Evolutionary conservation across 768 basidiomycete genomes (phyloP), one percentile per base, ranked within the genome.

Genomic region (Phaeotremella fagi): DNA sequence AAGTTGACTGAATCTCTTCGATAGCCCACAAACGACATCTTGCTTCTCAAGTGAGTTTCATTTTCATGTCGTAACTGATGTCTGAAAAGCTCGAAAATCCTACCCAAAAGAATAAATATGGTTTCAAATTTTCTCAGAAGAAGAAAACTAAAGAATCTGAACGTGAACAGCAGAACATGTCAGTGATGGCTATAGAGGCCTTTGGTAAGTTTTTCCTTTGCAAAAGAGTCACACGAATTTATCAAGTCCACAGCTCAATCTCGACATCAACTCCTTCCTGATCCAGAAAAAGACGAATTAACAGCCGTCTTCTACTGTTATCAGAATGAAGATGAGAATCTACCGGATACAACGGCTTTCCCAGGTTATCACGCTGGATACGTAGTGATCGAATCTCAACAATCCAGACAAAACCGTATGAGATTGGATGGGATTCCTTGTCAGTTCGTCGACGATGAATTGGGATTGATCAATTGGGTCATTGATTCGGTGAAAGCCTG

Each of bases 121-220:
- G 86, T 0, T 76, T 85, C 67, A 82, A 83, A 57, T 79, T 80
- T 24, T 81, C 82, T 1, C 82, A 82, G 1, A 72, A 72, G 25
- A 77, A 72, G 22, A 77, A 76, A 42, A 72, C 76, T 1, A 78
- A 63, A 25, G 68, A 68, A 1, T 72, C 70, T 25, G 76, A 75
- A 33, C 81, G 89, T 23, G 83, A 82, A 68, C 81, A 79, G 50
- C 83, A 85, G 58, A 79, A 80, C 59, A 88, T 97, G 86, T 82
- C 85, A 0, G 76, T 89, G 6, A 72, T 97, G 33, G 83, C 87
- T 1, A 68, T 97, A 37, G 95, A 99, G 71, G 75, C 91, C 1
- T 89, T 92, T 62, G 87, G 92, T 88, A 51, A 52, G 83, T 67
- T 3, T 5, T 41, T 33, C n/a, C 16, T 25, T 28, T 47, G n/a